phyloP scores from a whole-genome alignment of 1,284 basidiomycete species.

The Cryptococcus amylolentus region DNA sequence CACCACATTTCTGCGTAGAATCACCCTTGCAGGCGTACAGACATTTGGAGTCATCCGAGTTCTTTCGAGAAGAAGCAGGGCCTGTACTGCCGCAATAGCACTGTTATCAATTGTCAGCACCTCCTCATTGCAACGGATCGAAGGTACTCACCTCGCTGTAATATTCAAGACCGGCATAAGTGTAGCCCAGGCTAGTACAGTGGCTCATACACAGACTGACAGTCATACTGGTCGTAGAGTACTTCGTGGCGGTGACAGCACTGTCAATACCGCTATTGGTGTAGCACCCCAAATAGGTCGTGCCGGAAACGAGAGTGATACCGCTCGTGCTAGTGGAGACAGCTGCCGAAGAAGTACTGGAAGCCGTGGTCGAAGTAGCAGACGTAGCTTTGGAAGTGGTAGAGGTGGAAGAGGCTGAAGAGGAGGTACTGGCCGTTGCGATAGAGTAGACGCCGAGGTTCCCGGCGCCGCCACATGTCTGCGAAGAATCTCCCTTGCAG shows the following conservation, averaged over 20 bases:
- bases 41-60: slow-evolving; percentile 12
- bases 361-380: slow-evolving; percentile 4
- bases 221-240: not conserved
- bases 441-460: slow-evolving; percentile 27
- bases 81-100: slow-evolving; percentile 20
- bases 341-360: not conserved
- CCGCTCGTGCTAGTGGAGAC: not conserved
- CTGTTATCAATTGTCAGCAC: slow-evolving; percentile 5
- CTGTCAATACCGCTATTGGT: slow-evolving; percentile 4
- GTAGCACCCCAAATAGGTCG: too few relatives aligned
- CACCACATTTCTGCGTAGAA: slow-evolving; percentile 15
- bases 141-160: too few relatives aligned
- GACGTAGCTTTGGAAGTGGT: not conserved
- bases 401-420: slow-evolving; percentile 7
- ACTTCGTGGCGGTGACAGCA: slow-evolving; percentile 14
- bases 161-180: too few relatives aligned
- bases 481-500: slow-evolving; percentile 16
- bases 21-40: slow-evolving; percentile 17
- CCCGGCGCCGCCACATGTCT: slow-evolving; percentile 19
- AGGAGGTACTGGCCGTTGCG: not conserved
- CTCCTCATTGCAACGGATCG: too few relatives aligned
- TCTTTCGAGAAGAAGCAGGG: slow-evolving; percentile 1
- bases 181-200: too few relatives aligned
- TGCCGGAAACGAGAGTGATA: not conserved
- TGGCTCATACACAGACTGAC: too few relatives aligned